Base-by-base conservation (phyloP, 164 flowering plant genomes). In the Vitis cinerea region DNA sequence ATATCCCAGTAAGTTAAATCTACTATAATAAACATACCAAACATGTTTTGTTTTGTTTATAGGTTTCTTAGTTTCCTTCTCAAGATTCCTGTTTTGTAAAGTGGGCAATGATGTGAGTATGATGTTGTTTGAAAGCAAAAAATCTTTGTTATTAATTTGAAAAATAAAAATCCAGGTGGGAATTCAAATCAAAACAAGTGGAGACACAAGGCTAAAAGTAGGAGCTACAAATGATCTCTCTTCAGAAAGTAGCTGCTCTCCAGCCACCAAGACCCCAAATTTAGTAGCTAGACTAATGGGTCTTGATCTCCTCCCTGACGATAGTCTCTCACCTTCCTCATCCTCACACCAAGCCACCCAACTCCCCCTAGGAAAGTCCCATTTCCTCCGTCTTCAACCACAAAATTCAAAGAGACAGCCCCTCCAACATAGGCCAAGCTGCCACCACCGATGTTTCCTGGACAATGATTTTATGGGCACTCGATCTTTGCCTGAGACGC, bases 231-330 rank as follows among this genome's bases (percentile, higher is more conserved):
- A 17, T 59, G 83, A 79, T 1, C 68, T 69, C 3, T 80, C 82
- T 2, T 72, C 88, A 58, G 88, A 83, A 9, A 70, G 70, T 29
- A 75, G 73, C 75, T 74, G 59, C 68, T 85, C 89, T 37, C 88
- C 94, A 6, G 82, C 85, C 10, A 59, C 82, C 47, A 94, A 84
- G 74, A 90, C 97, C 0, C 97, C 97, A 58, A 88, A 56, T 68
- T 76, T 94, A 2, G 97, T 94, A 9, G 99, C 97, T 10, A 85
- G 99, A 29, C 68, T 94, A 1, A 92, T 94, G 99, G 99, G 99
- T 70, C 88, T 94, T 13, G 99, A 94, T 66, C 78, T 88, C 7
- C 84, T 94, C 11, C 97, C 98, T 4, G 93, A 37, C 7, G 4
- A 87, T 19, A 12, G 27, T 64, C 59, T 14, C 7, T 66, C 79